Conservation (phyloP, 1,139 yeast genomes). For the Blastobotrys serpentis region DNA sequence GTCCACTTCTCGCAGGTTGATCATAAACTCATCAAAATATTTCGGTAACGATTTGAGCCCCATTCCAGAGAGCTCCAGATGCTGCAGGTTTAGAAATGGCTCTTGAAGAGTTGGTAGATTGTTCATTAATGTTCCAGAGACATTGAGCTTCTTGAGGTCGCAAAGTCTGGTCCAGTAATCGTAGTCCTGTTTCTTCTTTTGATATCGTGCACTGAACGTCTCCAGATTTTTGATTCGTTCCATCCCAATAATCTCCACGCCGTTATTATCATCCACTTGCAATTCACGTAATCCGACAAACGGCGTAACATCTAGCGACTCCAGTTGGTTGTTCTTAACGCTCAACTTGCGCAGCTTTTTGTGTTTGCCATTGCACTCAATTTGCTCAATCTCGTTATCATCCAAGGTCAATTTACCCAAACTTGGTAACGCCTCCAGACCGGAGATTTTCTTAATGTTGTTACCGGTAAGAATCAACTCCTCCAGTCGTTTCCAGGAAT, state of each 20-base stretch:
- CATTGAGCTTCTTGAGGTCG: conserved; percentile 30
- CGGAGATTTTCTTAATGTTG: conserved; percentile 27
- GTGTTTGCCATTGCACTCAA: conserved; percentile 16
- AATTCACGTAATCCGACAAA: conserved; percentile 22
- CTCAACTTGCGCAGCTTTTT: conserved; percentile 20
- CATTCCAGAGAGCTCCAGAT: conserved; percentile 35
- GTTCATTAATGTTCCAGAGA: conserved; percentile 30
- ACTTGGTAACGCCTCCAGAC: conserved; percentile 28
- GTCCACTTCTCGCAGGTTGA: conserved; percentile 38
- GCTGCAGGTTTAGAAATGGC: conserved; percentile 36
- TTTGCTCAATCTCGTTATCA: conserved; percentile 26
- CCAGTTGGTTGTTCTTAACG: conserved; percentile 20
- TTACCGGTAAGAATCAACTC: conserved; percentile 32
- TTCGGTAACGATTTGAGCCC: conserved; percentile 32
- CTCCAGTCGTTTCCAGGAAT: conserved; percentile 29
- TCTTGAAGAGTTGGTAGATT: conserved; percentile 26
- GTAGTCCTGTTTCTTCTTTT: conserved; percentile 7
- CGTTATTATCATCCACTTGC: conserved; percentile 22
- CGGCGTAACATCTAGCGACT: conserved; percentile 20
- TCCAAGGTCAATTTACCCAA: conserved; percentile 30
- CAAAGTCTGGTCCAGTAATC: conserved; percentile 21
- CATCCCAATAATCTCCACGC: conserved; percentile 18
- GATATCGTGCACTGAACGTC: conserved; percentile 14
- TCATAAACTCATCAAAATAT: conserved; percentile 28
- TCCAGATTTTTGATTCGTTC: conserved; percentile 20